Percentiles rank a stretch among this genome's conserved stretches.
Evolutionary conservation across 1,139 yeast species (phyloP).

Genomic region (Zygotorulaspora mrakii): DNA sequence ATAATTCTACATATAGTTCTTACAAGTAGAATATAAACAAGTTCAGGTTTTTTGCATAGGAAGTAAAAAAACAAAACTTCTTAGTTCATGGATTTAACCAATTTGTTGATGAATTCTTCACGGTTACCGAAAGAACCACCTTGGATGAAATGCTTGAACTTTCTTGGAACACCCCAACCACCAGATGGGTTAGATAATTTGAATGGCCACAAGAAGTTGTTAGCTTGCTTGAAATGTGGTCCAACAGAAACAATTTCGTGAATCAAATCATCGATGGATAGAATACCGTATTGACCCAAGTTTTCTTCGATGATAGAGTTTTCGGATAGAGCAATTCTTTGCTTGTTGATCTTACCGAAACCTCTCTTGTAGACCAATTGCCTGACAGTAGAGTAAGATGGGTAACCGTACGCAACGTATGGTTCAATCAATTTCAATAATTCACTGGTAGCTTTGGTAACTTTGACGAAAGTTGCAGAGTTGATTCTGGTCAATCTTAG

Average conservation of each 20-base stretch:
- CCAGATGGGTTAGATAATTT: constrained; percentile 98
- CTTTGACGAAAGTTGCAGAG: constrained; percentile 96
- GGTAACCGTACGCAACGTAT: constrained; percentile 99
- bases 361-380: constrained; percentile 99
- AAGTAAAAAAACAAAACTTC: constrained; percentile 1
- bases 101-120: constrained; percentile 96
- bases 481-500: constrained; percentile 97
- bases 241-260: constrained; percentile 99
- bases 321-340: constrained; percentile 93
- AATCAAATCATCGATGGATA: constrained; percentile 94
- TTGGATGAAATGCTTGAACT: constrained; percentile 99
- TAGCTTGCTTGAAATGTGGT: constrained; percentile 99
- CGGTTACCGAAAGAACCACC: constrained; percentile 99
- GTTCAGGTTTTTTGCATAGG: too few relatives aligned
- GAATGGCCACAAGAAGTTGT: constrained; percentile 99
- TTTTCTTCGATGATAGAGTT: constrained; percentile 89
- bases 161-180: constrained; percentile 99
- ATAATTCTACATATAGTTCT: constrained; percentile 13
- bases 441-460: constrained; percentile 98
- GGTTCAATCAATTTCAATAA: constrained; percentile 97
- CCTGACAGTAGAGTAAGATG: constrained; percentile 93
- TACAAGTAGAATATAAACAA: constrained; percentile 12
- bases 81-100: constrained; percentile 96
- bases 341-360: constrained; percentile 98
- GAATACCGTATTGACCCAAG: constrained; percentile 95